Evolutionary conservation across 1,284 basidiomycete species (phyloP), one percentile per base, ranked within the genome.

Genomic region (Ganoderma leucocontextum): DNA sequence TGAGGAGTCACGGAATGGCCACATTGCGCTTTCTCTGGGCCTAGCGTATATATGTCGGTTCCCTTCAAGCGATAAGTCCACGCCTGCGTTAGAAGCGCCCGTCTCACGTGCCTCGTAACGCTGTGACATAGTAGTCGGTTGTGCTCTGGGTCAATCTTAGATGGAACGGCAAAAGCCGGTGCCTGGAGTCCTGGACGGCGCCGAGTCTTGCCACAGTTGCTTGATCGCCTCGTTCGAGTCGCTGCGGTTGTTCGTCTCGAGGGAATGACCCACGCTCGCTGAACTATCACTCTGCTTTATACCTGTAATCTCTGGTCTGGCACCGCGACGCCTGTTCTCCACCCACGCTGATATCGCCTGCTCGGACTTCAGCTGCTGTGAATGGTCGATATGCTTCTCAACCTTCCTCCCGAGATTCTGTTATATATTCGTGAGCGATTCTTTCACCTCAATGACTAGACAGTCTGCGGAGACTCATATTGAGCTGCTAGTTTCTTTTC

Each of bases 401-500:
- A 65, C 60, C 52, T 89, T 12, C 88, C 89, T 15, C 80, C 84
- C 42, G 91, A 91, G 78, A 29, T 35, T 38, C 22, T 36, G 41
- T 47, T 57, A 60, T 2, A 63, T 22, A 19, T 38, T 25, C 47
- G 47, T 49, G 47, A 49, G 47, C 12, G 13, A 2, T 25, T 10
- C 22, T 49, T 25, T 13, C 9, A 25, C 7, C 10, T 25, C 22
- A 12, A 49, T 4, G 3, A 5, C 10, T 39, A 17, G 4, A 3
- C 9, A 15, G n/a, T 15, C 12, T 35, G 3, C 22, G 64, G 35
- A 12, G 36, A 17, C 15, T 59, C 36, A 25, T 4, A 35, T n/a
- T 25, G 47, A 25, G 12, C 10, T n/a, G 0, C 15, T 72, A 91
- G 91, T 91, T 55, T 87, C 89, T 2, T 93, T 86, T 76, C 82